Conservation (phyloP, 768 basidiomycete genomes). For the Trametes maxima region DNA sequence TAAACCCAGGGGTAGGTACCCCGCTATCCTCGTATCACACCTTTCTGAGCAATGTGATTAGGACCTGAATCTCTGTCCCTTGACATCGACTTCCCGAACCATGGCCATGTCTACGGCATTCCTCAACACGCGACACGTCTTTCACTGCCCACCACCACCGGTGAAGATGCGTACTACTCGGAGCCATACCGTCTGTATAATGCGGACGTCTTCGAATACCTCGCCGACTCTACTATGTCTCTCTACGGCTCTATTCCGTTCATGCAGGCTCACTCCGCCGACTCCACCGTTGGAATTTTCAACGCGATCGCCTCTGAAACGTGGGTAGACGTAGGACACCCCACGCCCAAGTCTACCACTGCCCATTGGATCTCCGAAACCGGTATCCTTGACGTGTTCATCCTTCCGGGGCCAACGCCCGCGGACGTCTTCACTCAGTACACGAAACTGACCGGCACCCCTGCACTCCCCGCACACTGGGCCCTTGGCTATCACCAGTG, state of each 20-base stretch:
- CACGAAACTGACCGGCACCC: conserved; percentile 78
- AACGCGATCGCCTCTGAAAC: conserved; percentile 88
- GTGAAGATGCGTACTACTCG: conserved; percentile 71
- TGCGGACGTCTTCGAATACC: conserved; percentile 95
- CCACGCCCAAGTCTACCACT: conserved; percentile 65
- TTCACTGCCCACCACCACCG: conserved; percentile 85
- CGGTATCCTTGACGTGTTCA: conserved; percentile 91
- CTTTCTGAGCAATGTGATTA: conserved; percentile 34
- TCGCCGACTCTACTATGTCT: conserved; percentile 73
- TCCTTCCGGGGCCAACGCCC: conserved; percentile 90
- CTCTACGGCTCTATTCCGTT: conserved; percentile 92
- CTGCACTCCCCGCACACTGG: conserved; percentile 89
- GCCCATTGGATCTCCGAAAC: conserved; percentile 99
- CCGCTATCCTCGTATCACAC: not conserved
- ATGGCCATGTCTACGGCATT: conserved; percentile 91
- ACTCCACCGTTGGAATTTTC: conserved; percentile 90
- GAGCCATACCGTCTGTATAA: conserved; percentile 98
- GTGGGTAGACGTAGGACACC: conserved; percentile 88
- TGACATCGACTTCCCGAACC: conserved; percentile 92
- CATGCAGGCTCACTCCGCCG: conserved; percentile 88
- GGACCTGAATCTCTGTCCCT: conserved; percentile 93
- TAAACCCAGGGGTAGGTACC: conserved; percentile 87
- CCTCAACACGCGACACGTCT: conserved; percentile 94
- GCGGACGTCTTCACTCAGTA: conserved; percentile 86
- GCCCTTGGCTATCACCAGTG: conserved; percentile 96